A percentile compares a stretch with the other conserved stretches of the same genome.
Evolutionary conservation across 352 stramenopile genomes (phyloP).

Genomic region (Blastocystis sp.): DNA sequence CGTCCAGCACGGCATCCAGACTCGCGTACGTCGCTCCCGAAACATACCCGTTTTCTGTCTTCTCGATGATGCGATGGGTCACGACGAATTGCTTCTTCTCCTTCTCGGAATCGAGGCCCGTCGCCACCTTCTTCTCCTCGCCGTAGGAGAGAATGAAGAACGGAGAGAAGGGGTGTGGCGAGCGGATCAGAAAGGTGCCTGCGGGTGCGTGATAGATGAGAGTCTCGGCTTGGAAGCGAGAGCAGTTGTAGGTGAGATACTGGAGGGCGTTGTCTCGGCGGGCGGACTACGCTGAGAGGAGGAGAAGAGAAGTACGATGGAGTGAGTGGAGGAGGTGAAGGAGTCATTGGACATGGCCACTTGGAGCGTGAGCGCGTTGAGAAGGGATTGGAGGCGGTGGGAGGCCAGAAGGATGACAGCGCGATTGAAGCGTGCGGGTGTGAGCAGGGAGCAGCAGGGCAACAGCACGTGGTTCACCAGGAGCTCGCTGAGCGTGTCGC

Average conservation of each 20-base stretch:
- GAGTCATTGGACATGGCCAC: slow-evolving; percentile 38
- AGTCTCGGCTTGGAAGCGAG: slow-evolving; percentile 52
- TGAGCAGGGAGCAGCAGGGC: not conserved
- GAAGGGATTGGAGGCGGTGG: not conserved
- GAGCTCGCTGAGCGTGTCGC: slow-evolving; percentile 9
- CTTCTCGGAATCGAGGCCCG: not conserved
- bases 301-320: not conserved
- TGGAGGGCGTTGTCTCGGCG: not conserved
- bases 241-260: not conserved
- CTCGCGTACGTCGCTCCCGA: slow-evolving; percentile 1
- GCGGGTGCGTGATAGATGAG: slow-evolving; percentile 15
- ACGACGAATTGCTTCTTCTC: not conserved
- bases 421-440: slow-evolving; percentile 23
- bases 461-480: not conserved
- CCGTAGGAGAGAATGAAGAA: slow-evolving; percentile 39
- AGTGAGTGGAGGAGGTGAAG: not conserved
- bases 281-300: not conserved
- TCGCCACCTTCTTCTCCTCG: not conserved
- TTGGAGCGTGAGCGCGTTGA: not conserved
- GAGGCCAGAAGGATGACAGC: not conserved
- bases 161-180: slow-evolving; percentile 9
- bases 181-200: slow-evolving; percentile 42
- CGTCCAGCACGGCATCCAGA: slow-evolving; percentile 3
- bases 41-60: slow-evolving; percentile 7
- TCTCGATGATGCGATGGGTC: slow-evolving; percentile 13